A percentile compares a stretch with the other conserved stretches of the same genome.
Conservation (phyloP, 2,329 filamentous ascomycete species). For the Fusarium sp. region DNA sequence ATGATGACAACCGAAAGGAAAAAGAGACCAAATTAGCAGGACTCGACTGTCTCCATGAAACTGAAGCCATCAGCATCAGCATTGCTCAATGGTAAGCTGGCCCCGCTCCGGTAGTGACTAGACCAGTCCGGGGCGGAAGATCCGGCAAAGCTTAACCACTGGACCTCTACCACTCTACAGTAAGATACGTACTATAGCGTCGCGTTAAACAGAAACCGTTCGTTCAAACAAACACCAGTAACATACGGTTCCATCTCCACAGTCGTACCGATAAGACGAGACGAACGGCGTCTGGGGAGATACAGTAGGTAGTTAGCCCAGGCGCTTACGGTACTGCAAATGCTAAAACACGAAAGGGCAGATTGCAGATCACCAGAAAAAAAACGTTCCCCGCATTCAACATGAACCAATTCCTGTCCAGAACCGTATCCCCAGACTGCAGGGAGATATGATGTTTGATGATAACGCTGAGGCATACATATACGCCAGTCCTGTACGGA, state of each 20-base stretch:
- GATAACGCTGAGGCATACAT: conserved; percentile 15
- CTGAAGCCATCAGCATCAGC: not conserved
- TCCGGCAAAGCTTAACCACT: conserved; percentile 35
- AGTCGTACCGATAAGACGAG: conserved; percentile 21
- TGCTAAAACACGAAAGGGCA: not conserved
- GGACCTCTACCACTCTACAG: no score
- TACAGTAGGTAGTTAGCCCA: not conserved
- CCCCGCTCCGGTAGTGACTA: conserved; percentile 6
- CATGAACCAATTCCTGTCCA: conserved; percentile 24
- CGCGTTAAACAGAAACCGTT: not conserved
- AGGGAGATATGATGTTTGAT: not conserved
- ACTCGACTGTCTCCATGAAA: not conserved
- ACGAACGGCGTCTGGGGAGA: conserved; percentile 24
- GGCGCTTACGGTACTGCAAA: conserved; percentile 6
- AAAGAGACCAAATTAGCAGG: not conserved
- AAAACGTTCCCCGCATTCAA: conserved; percentile 27
- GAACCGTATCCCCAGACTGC: conserved; percentile 14
- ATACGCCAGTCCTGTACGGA: conserved; percentile 4
- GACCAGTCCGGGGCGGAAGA: conserved; percentile 40
- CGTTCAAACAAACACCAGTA: not conserved
- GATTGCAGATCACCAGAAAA: conserved; percentile 15
- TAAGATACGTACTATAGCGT: not conserved
- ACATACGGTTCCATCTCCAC: not conserved
- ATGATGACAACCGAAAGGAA: conserved; percentile 25
- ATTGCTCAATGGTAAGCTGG: conserved; percentile 25